Evolutionary conservation across 2,329 filamentous ascomycete genomes (phyloP), one percentile per base, ranked within the genome.

Genomic region (Colletotrichum echinochloae): DNA sequence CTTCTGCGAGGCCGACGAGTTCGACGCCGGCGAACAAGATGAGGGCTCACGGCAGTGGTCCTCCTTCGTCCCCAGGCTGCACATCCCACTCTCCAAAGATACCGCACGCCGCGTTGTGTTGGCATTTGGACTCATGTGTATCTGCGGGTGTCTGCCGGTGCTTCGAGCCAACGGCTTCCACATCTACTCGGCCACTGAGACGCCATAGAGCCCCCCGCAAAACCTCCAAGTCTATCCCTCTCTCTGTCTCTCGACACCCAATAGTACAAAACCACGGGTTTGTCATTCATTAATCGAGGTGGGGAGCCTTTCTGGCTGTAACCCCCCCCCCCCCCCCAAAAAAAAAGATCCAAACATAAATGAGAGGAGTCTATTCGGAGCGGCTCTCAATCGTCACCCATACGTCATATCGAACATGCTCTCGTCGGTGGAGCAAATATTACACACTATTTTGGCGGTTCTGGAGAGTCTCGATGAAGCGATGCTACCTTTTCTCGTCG

Each of bases 91-190:
- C 33, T 70, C 65, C 30, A 60, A 72, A 16, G 64, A 74, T 66
- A 78, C 76, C 62, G 78, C 75, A 60, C 75, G 76, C 61, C 75
- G 76, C 5, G 74, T 79, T 65, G 65, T 78, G 46, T 65, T 79
- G 51, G 76, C 75, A 12, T 73, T 81, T 57, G 80, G 78, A 5
- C 72, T 81, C 1, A 74, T 79, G 60, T 77, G 76, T 18, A 72
- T 78, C 18, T 72, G 72, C 41, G 72, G 72, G 6, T 73, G 72
- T 56, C 46, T 73, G 49, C 70, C 71, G 14, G 60, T 72, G 28
- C 66, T 72, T 49, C 70, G 70, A 52, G 67, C 66, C 61, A 62
- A 66, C 23, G 66, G 66, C 39, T 66, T 72, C 54, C 44, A 66
- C 56, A 71, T 71, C 33, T 72, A 70, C 41, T 49, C 61, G 48